Evolutionary conservation across 257 asterid genomes (phyloP), one percentile per base, ranked within the genome.

Genomic region (Ehretia macrophylla): DNA sequence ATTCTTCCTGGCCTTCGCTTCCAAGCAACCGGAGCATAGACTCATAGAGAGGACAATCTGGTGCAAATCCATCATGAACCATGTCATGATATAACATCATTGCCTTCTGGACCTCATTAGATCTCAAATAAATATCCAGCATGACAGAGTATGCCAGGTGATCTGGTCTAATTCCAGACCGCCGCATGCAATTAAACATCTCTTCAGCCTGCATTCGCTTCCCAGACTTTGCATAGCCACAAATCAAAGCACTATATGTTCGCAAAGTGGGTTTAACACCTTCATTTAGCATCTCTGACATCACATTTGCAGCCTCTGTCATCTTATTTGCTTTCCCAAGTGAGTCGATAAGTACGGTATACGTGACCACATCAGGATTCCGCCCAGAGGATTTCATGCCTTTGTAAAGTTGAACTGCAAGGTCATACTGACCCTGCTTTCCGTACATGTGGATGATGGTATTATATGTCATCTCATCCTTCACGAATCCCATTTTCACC

Each of bases 381-480:
- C 95, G 80, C 17, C 94, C 96, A 27, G 69, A 81, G 22, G 83
- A 68, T 59, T 77, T 83, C 97, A 92, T 86, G 62, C 81, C 89
- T 59, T 75, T 69, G 69, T 84, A 92, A 53, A 80, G 74, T 60
- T 88, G 80, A 59, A 88, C 67, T 20, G 97, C 96, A 48, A 75
- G 75, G 39, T 88, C 95, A 56, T 75, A 78, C 72, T 73, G 83
- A 17, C 97, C 97, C 53, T 67, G 75, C 72, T 88, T 92, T 55
- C 93, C 99, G 54, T 88, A 68, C 96, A 92, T 86, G 75, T 83
- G 70, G 50, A 92, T 82, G 58, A 92, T 73, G 55, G 97, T 88
- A 62, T 92, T 92, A 65, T 84, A 88, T 59, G 97, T 92, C 99
- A 88, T 86, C 78, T 92, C 99, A 65, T 92, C 96, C 76, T 81